These are phyloP conservation scores for Apiospora kogelbergensis DNA, from an alignment of 2,329 filamentous ascomycete species.

Conservation along the genomic window DNA sequence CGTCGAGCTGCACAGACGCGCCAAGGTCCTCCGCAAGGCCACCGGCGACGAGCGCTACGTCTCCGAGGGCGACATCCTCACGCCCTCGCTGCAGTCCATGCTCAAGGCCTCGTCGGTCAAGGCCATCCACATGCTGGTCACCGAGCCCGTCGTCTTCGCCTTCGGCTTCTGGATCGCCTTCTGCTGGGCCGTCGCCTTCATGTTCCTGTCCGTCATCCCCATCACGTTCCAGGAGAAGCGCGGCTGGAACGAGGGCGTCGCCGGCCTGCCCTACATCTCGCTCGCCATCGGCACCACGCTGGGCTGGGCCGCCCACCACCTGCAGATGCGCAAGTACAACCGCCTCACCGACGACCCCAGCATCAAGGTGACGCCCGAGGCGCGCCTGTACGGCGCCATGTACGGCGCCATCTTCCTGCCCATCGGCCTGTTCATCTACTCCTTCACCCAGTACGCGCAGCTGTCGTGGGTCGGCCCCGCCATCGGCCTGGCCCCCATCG, in stretches of 20 bases:
- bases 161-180: conserved; percentile 50
- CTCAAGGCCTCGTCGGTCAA: conserved; percentile 50
- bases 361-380: conserved; percentile 40
- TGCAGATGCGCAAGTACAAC: conserved; percentile 52
- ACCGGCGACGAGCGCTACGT: conserved; percentile 51
- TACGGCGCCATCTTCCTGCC: conserved; percentile 47
- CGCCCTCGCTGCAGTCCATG: conserved; percentile 45
- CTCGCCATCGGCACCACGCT: conserved; percentile 48
- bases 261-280: conserved; percentile 51
- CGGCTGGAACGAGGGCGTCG: conserved; percentile 50
- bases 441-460: conserved; percentile 50
- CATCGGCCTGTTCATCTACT: conserved; percentile 52
- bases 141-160: conserved; percentile 22
- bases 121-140: conserved; percentile 30
- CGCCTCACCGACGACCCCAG: conserved; percentile 34
- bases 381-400: conserved; percentile 49
- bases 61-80: conserved; percentile 50
- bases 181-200: conserved; percentile 53
- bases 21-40: conserved; percentile 43
- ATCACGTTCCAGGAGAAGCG: conserved; percentile 52
- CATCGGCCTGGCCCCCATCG: conserved; percentile 48
- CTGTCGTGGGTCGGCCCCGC: conserved; percentile 49
- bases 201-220: conserved; percentile 51
- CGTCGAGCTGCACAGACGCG: conserved; percentile 45
- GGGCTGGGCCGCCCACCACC: conserved; percentile 47